phyloP scores from a whole-genome alignment of 345 rosid genomes.

The Triadica sebifera region DNA sequence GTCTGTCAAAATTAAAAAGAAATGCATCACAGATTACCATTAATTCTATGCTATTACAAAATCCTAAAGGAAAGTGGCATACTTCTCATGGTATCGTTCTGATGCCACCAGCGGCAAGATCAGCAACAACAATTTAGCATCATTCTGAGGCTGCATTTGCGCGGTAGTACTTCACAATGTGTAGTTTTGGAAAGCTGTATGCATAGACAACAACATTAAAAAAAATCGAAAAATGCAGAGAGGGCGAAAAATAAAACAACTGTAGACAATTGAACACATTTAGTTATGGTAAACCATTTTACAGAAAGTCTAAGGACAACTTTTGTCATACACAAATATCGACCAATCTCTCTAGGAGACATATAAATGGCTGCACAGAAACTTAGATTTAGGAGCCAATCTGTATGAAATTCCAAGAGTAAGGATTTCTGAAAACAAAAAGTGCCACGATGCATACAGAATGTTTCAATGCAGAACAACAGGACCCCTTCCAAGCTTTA shows the following conservation, averaged over 20 bases:
- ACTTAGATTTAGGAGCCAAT: not conserved
- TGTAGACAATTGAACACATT: not conserved
- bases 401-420: not conserved
- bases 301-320: not conserved
- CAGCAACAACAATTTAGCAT: constrained; percentile 68
- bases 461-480: too few species aligned
- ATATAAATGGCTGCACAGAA: not conserved
- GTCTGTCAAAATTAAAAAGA: constrained; percentile 33
- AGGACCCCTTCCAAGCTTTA: too few species aligned
- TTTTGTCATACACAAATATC: not conserved
- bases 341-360: not conserved
- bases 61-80: not conserved
- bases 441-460: too few species aligned
- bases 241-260: constrained; percentile 68
- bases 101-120: constrained; percentile 83
- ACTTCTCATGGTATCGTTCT: constrained; percentile 29
- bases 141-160: constrained; percentile 86
- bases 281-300: not conserved
- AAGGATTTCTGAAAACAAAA: too few species aligned
- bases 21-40: not conserved
- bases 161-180: constrained; percentile 73
- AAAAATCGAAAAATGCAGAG: constrained; percentile 55
- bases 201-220: constrained; percentile 65
- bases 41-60: not conserved
- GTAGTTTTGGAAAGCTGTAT: constrained; percentile 57